phyloP scores from a whole-genome alignment of 768 basidiomycete genomes.

The Sarcodon sp. region DNA sequence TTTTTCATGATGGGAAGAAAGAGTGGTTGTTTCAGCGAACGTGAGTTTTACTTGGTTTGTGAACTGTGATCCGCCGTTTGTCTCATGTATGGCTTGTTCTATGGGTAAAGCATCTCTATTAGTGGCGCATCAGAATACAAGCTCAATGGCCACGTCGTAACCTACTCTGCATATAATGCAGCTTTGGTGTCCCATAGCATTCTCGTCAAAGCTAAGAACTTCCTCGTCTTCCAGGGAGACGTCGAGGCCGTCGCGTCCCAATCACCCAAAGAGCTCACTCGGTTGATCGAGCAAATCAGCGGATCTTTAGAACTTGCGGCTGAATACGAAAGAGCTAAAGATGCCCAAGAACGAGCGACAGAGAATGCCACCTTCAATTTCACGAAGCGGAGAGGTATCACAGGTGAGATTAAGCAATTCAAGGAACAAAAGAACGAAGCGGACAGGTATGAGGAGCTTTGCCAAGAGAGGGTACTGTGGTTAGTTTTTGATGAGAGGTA shows the following conservation, averaged over 20 bases:
- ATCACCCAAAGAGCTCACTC: slow-evolving; percentile 78
- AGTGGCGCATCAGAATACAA: slow-evolving; percentile 86
- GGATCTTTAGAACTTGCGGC: slow-evolving; percentile 83
- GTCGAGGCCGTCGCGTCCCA: slow-evolving; percentile 97
- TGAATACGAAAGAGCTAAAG: slow-evolving; percentile 85
- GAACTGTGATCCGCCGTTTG: slow-evolving; percentile 1
- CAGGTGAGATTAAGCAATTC: slow-evolving; percentile 93
- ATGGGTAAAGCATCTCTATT: slow-evolving; percentile 60
- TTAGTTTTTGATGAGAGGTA: not conserved
- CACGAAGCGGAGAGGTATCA: slow-evolving; percentile 84
- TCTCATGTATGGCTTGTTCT: not conserved
- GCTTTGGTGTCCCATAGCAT: slow-evolving; percentile 86
- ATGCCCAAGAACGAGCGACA: slow-evolving; percentile 78
- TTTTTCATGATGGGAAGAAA: slow-evolving; percentile 70
- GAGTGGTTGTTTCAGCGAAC: slow-evolving; percentile 89
- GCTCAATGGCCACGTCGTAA: slow-evolving; percentile 69
- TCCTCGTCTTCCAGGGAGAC: slow-evolving; percentile 97
- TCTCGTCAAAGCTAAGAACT: slow-evolving; percentile 98
- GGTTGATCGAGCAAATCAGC: slow-evolving; percentile 90
- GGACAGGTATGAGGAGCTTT: slow-evolving; percentile 70
- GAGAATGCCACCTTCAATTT: slow-evolving; percentile 94
- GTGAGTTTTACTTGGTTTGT: slow-evolving; percentile 33
- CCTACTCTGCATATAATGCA: slow-evolving; percentile 81
- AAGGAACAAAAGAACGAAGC: slow-evolving; percentile 95
- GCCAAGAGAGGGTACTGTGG: slow-evolving; percentile 49